Evolutionary conservation across 805 yeast species (phyloP).

Genomic region (Metschnikowia noctiluminum): DNA sequence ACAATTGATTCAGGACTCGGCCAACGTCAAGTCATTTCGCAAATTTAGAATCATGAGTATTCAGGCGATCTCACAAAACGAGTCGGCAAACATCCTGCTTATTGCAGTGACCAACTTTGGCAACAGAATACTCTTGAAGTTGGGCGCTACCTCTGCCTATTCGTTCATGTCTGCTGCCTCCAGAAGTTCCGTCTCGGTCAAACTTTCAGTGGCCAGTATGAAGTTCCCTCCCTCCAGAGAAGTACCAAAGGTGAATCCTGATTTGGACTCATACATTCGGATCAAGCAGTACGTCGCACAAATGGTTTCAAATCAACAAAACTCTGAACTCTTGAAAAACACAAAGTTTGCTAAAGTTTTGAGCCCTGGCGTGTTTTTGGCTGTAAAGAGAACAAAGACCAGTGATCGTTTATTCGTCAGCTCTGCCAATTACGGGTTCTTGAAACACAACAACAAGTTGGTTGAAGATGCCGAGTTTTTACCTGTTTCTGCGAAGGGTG

Average conservation of each 20-base stretch:
- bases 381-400: constrained; percentile 49
- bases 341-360: constrained; percentile 58
- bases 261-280: constrained; percentile 40
- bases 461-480: constrained; percentile 80
- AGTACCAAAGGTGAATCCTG: constrained; percentile 37
- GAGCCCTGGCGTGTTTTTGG: constrained; percentile 84
- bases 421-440: constrained; percentile 80
- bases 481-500: constrained; percentile 22
- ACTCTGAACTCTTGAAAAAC: constrained; percentile 57
- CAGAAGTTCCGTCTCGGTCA: constrained; percentile 26
- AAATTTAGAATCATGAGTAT: constrained; percentile 59
- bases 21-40: constrained; percentile 47
- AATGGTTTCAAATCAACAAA: constrained; percentile 39
- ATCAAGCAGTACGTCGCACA: constrained; percentile 39
- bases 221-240: constrained; percentile 65
- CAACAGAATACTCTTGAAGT: constrained; percentile 65
- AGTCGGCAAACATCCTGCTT: constrained; percentile 65
- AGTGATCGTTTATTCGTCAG: constrained; percentile 62
- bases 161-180: constrained; percentile 23
- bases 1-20: constrained; percentile 52
- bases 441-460: constrained; percentile 67
- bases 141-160: constrained; percentile 36
- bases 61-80: constrained; percentile 56
- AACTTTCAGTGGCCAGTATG: constrained; percentile 42
- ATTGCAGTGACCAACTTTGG: constrained; percentile 82